Evolutionary conservation across 1,139 yeast genomes (phyloP).

Genomic region (Blastobotrys apis): DNA sequence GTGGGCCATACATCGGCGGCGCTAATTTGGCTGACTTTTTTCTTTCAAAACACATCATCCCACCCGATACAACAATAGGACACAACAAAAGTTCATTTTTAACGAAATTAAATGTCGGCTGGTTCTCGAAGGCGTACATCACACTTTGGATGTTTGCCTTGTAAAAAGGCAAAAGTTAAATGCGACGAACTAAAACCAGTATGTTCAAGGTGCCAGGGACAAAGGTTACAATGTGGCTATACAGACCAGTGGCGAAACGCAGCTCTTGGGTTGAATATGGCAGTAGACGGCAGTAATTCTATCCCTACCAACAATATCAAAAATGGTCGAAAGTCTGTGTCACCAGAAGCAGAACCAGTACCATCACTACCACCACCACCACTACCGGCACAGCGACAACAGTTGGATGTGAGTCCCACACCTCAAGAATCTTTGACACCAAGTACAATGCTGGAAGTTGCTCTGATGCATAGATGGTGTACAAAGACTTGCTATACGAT

Average conservation of each 20-base stretch:
- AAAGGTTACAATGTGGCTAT: slow-evolving; percentile 6
- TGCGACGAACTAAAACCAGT: slow-evolving; percentile 9
- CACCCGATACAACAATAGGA: too few relatives aligned
- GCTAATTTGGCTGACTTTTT: too few relatives aligned
- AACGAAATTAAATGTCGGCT: too few relatives aligned
- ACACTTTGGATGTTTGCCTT: slow-evolving; percentile 8
- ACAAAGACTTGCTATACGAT: slow-evolving; percentile 4
- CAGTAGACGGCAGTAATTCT: neutral
- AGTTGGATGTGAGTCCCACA: too few relatives aligned
- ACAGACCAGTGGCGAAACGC: slow-evolving; percentile 7
- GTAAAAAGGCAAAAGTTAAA: slow-evolving; percentile 11
- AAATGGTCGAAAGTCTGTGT: neutral
- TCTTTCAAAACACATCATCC: too few relatives aligned
- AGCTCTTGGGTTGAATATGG: too few relatives aligned
- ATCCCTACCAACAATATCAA: neutral
- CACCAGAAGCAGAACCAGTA: neutral
- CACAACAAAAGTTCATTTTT: too few relatives aligned
- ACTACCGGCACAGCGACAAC: too few relatives aligned
- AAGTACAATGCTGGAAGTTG: slow-evolving; percentile 1
- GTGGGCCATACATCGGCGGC: too few relatives aligned
- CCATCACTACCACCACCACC: too few relatives aligned
- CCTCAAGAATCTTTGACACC: too few relatives aligned
- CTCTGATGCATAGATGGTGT: slow-evolving; percentile 10
- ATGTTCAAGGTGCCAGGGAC: slow-evolving; percentile 8
- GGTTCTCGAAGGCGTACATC: slow-evolving; percentile 5